Percentiles rank a stretch among this genome's conserved stretches.
Evolutionary conservation across 768 basidiomycete species (phyloP).

Genomic region (Rhizopogon sp.): DNA sequence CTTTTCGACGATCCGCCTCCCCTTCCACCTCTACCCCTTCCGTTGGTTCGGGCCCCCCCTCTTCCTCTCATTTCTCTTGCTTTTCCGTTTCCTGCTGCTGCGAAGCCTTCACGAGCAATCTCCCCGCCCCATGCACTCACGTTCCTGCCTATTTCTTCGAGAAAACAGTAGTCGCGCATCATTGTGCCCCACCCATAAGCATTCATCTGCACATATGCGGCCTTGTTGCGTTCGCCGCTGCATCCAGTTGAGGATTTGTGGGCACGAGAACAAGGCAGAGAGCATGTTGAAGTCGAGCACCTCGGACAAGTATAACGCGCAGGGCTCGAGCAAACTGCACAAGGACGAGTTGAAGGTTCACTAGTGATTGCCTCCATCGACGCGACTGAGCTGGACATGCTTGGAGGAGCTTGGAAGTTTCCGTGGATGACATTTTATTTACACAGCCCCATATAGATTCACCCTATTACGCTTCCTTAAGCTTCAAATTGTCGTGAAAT

Average conservation of each 20-base stretch:
- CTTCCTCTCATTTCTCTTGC: constrained; percentile 13
- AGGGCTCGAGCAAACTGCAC: constrained; percentile 44
- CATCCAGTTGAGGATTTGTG: constrained; percentile 66
- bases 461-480: too few relatives aligned
- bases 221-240: constrained; percentile 69
- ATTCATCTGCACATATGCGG: constrained; percentile 75
- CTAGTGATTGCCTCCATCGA: background rate
- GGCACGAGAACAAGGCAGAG: constrained; percentile 56
- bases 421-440: too few relatives aligned
- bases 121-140: constrained; percentile 71
- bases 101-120: constrained; percentile 59
- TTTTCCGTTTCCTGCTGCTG: constrained; percentile 21
- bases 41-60: constrained; percentile 20
- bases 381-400: background rate
- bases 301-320: constrained; percentile 79
- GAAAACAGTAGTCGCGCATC: constrained; percentile 84
- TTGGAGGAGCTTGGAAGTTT: too few relatives aligned
- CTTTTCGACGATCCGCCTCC: constrained; percentile 43
- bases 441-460: too few relatives aligned
- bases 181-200: constrained; percentile 80
- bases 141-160: constrained; percentile 78
- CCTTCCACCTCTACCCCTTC: constrained; percentile 26
- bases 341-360: constrained; percentile 23
- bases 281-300: constrained; percentile 69
- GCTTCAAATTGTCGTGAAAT: too few relatives aligned